A percentile compares a stretch with the other conserved stretches of the same genome.
Evolutionary conservation across 805 yeast genomes (phyloP).

Genomic region (Yarrowia sp.): DNA sequence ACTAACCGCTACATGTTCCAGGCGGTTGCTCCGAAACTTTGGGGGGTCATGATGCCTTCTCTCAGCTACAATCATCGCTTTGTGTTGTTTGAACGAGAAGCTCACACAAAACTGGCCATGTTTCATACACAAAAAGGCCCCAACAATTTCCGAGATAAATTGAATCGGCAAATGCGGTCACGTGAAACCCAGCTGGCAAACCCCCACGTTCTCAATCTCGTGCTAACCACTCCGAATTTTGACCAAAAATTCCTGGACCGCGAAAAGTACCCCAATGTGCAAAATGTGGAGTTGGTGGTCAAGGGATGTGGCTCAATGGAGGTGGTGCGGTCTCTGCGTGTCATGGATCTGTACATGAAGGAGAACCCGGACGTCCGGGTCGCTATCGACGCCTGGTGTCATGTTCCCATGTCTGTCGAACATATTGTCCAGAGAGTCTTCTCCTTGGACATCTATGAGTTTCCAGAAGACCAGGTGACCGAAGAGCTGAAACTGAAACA

Average conservation of each 20-base stretch:
- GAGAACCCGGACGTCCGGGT: slow-evolving; percentile 3
- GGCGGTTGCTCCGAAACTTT: neutral
- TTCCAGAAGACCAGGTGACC: slow-evolving; percentile 2
- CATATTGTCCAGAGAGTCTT: slow-evolving; percentile 3
- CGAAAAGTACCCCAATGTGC: neutral
- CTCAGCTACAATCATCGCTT: slow-evolving; percentile 19
- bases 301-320: slow-evolving; percentile 20
- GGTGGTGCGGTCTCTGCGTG: slow-evolving; percentile 6
- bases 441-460: slow-evolving; percentile 19
- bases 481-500: neutral
- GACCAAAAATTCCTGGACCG: slow-evolving; percentile 19
- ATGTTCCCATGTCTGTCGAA: slow-evolving; percentile 13
- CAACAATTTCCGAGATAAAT: slow-evolving; percentile 11
- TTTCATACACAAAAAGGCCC: neutral
- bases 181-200: neutral
- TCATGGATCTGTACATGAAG: slow-evolving; percentile 1
- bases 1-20: neutral
- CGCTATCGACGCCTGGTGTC: slow-evolving; percentile 17
- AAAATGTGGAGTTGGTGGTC: neutral
- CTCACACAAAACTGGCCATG: neutral
- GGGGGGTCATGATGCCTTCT: slow-evolving; percentile 23
- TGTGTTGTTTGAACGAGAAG: slow-evolving; percentile 17
- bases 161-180: slow-evolving; percentile 13
- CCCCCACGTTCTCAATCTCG: neutral
- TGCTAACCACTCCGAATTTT: slow-evolving; percentile 8